These are phyloP conservation scores for Eucalyptus regnans DNA, from an alignment of 345 rosid species.

Conservation along the genomic window DNA sequence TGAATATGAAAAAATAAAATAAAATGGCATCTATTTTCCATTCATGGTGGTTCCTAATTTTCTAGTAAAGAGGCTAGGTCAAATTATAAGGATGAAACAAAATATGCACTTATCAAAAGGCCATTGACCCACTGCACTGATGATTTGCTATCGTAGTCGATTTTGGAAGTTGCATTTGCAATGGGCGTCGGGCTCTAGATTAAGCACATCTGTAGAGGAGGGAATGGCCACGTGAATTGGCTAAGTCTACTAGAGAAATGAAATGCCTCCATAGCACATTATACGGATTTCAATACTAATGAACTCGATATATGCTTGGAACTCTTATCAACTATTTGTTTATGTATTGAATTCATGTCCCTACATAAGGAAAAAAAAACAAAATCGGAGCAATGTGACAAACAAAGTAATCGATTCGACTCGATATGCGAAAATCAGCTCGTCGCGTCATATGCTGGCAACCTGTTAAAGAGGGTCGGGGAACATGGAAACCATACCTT, in stretches of 20 bases:
- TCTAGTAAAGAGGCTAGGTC: neutral
- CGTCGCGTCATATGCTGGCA: neutral
- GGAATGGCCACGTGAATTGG: fast-evolving
- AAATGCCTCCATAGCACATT: neutral
- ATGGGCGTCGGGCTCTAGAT: neutral
- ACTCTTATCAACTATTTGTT: neutral
- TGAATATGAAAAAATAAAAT: neutral
- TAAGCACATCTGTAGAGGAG: neutral
- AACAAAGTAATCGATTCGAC: neutral
- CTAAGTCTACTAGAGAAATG: neutral
- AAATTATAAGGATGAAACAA: neutral
- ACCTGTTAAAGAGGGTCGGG: fast-evolving
- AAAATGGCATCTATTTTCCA: neutral
- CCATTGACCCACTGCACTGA: neutral
- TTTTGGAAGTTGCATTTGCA: neutral
- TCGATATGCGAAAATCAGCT: neutral
- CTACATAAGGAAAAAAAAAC: neutral
- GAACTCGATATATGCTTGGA: neutral
- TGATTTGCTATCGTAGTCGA: neutral
- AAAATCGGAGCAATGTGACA: neutral
- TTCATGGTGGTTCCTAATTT: neutral
- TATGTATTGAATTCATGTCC: neutral
- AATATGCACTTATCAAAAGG: neutral
- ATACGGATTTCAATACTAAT: neutral
- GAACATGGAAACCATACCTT: neutral